These are phyloP conservation scores for Neurospora sp. DNA, from an alignment of 495 filamentous ascomycete species.

Conservation along the genomic window DNA sequence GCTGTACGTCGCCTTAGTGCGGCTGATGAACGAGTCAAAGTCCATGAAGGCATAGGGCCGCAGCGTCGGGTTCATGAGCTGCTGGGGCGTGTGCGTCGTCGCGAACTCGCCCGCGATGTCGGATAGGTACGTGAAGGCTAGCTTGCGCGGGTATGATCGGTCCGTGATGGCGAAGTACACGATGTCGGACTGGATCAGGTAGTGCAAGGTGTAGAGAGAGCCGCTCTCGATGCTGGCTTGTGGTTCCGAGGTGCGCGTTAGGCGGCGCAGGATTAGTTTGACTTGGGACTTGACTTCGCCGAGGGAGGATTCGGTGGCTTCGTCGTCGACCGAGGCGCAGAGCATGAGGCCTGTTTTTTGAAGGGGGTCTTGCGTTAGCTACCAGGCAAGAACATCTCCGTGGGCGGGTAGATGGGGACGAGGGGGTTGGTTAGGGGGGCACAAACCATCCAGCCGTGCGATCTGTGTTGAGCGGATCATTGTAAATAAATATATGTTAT, in stretches of 20 bases:
- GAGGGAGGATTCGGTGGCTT: constrained; percentile 58
- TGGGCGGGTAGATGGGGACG: neutral
- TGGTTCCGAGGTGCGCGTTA: constrained; percentile 78
- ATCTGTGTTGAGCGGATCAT: constrained; percentile 98
- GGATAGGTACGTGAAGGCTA: constrained; percentile 96
- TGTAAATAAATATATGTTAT: constrained; percentile 14
- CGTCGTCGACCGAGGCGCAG: constrained; percentile 89
- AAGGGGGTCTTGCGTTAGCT: constrained; percentile 10
- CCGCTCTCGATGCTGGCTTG: constrained; percentile 85
- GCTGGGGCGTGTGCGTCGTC: constrained; percentile 62
- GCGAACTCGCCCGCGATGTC: constrained; percentile 88
- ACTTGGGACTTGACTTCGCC: constrained; percentile 81
- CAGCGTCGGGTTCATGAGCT: constrained; percentile 62
- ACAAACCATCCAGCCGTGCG: constrained; percentile 77
- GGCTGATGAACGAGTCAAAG: constrained; percentile 93
- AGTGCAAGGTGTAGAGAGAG: constrained; percentile 72
- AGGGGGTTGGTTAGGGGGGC: neutral
- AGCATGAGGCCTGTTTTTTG: constrained; percentile 67
- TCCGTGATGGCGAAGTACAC: constrained; percentile 92
- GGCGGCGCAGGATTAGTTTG: constrained; percentile 76
- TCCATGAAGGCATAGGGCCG: constrained; percentile 94
- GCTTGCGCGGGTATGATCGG: constrained; percentile 88
- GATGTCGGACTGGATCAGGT: constrained; percentile 70
- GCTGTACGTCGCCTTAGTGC: constrained; percentile 90
- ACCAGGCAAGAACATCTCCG: neutral